These are phyloP conservation scores for Castanea mollissima DNA, from an alignment of 306 rosid species.

Conservation along the genomic window DNA sequence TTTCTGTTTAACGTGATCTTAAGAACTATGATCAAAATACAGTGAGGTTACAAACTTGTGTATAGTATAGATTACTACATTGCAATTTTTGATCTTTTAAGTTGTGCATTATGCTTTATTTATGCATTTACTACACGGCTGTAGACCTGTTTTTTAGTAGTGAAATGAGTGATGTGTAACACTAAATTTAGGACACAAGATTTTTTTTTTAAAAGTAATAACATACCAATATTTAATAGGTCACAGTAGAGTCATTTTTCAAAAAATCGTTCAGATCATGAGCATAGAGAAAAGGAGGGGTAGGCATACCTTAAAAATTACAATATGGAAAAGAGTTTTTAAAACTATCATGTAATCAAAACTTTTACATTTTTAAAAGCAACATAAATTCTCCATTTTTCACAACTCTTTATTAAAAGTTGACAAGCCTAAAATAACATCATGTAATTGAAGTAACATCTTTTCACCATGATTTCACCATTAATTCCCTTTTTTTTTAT, in stretches of 20 bases:
- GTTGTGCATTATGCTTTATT: slow-evolving; percentile 1
- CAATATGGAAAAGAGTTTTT: neutral
- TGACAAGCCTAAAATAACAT: too few species aligned
- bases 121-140: slow-evolving; percentile 31
- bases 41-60: slow-evolving; percentile 3
- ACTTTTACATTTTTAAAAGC: too few species aligned
- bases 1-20: slow-evolving; percentile 24
- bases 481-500: too few species aligned
- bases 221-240: slow-evolving; percentile 72
- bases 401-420: too few species aligned
- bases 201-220: too few species aligned
- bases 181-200: too few species aligned
- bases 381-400: too few species aligned
- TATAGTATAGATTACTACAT: slow-evolving; percentile 6
- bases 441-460: too few species aligned
- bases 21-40: slow-evolving; percentile 6
- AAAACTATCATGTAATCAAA: neutral
- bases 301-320: slow-evolving; percentile 71
- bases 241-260: slow-evolving; percentile 71
- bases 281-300: slow-evolving; percentile 63
- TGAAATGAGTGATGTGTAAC: too few species aligned
- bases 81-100: neutral
- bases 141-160: neutral
- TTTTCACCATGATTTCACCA: too few species aligned
- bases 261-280: slow-evolving; percentile 58